phyloP scores from a whole-genome alignment of 2,329 filamentous ascomycete genomes.

The Colletotrichum tamarilloi region DNA sequence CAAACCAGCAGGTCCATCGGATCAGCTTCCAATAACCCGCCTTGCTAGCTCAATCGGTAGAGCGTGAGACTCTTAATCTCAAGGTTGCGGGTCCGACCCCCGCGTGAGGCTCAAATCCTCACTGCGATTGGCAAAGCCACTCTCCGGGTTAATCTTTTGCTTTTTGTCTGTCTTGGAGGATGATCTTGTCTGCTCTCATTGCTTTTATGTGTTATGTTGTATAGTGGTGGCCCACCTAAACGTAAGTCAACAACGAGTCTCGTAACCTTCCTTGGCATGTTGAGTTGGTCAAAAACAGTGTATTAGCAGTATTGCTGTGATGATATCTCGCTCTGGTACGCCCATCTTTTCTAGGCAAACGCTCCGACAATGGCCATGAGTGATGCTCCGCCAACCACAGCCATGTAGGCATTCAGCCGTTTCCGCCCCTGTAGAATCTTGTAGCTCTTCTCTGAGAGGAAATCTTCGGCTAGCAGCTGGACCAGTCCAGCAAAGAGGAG shows the following conservation, averaged over 20 bases:
- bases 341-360: conserved; percentile 66
- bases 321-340: not conserved
- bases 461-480: conserved; percentile 87
- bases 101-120: conserved; percentile 41
- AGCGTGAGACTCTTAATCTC: conserved; percentile 75
- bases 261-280: too few relatives aligned
- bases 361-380: conserved; percentile 80
- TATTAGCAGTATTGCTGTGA: not conserved
- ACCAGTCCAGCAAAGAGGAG: conserved; percentile 86
- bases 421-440: conserved; percentile 70
- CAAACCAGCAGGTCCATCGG: conserved; percentile 12
- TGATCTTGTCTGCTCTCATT: not conserved
- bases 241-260: too few relatives aligned
- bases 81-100: conserved; percentile 41
- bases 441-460: conserved; percentile 81
- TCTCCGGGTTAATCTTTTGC: conserved; percentile 15
- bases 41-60: conserved; percentile 76
- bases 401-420: conserved; percentile 70
- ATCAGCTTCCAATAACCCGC: conserved; percentile 12
- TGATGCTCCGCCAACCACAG: conserved; percentile 72
- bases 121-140: conserved; percentile 23
- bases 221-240: too few relatives aligned
- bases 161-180: not conserved
- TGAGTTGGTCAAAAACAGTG: not conserved
- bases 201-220: too few relatives aligned